phyloP scores from a whole-genome alignment of 257 asterid genomes.

The Pogostemon cablin region DNA sequence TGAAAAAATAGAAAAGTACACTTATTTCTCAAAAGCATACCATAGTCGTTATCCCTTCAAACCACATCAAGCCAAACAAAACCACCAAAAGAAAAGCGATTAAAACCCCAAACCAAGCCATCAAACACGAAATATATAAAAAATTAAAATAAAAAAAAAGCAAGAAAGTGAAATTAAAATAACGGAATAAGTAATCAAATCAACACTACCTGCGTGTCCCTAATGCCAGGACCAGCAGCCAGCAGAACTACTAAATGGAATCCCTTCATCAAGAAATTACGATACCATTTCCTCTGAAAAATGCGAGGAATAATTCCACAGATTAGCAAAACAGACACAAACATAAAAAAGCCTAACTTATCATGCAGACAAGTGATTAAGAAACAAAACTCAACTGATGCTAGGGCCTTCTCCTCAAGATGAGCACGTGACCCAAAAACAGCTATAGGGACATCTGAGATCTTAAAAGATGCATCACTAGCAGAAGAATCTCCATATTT shows the following conservation, averaged over 20 bases:
- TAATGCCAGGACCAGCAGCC: slow-evolving; percentile 97
- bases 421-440: slow-evolving; percentile 99
- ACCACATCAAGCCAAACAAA: no score
- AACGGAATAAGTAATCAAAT: slow-evolving; percentile 13
- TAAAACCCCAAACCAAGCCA: slow-evolving; percentile 7
- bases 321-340: slow-evolving; percentile 14
- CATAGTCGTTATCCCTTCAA: neutral
- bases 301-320: slow-evolving; percentile 32
- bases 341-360: neutral
- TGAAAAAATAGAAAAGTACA: neutral
- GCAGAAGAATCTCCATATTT: slow-evolving; percentile 53
- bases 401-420: slow-evolving; percentile 95
- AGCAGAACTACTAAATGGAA: slow-evolving; percentile 91
- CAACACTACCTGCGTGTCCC: slow-evolving; percentile 81
- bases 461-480: slow-evolving; percentile 53
- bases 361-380: slow-evolving; percentile 32
- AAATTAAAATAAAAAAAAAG: slow-evolving; percentile 1
- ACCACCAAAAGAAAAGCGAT: neutral
- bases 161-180: slow-evolving; percentile 6
- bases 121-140: neutral
- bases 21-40: slow-evolving; percentile 14
- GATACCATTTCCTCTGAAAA: slow-evolving; percentile 93
- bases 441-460: slow-evolving; percentile 75
- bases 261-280: slow-evolving; percentile 97
- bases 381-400: slow-evolving; percentile 74